A percentile compares a stretch with the other conserved stretches of the same genome.
phyloP scores from a whole-genome alignment of 441 rosid species.

The Brassica balearica region DNA sequence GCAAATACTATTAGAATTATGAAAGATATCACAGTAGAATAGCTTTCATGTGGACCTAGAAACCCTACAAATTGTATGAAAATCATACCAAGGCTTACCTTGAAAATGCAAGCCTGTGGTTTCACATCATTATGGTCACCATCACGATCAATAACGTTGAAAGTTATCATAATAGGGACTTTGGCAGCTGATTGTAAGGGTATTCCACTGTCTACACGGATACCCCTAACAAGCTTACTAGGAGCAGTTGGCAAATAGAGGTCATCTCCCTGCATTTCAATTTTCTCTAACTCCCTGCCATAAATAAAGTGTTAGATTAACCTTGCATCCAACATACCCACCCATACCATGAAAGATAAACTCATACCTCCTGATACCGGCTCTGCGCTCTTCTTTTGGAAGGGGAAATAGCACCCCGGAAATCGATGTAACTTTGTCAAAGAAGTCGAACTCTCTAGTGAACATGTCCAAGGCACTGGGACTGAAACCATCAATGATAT shows the following conservation, averaged over 20 bases:
- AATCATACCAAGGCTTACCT: conserved; percentile 53
- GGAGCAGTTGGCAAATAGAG: conserved; percentile 92
- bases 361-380: no score
- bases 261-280: conserved; percentile 77
- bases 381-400: no score
- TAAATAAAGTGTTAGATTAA: no score
- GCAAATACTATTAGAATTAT: conserved; percentile 3
- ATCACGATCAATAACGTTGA: conserved; percentile 85
- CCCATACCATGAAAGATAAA: no score
- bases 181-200: conserved; percentile 98
- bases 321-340: no score
- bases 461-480: no score
- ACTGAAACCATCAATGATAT: no score
- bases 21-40: background rate
- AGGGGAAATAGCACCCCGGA: no score
- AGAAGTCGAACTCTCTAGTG: no score
- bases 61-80: background rate
- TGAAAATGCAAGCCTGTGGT: conserved; percentile 98
- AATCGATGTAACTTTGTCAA: no score
- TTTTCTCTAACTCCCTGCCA: conserved; percentile 59
- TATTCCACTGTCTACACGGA: conserved; percentile 91
- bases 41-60: conserved; percentile 6
- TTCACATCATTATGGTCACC: conserved; percentile 65
- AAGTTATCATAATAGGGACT: conserved; percentile 96
- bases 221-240: conserved; percentile 80